These are phyloP conservation scores for Dioscorea cayenensis DNA, from an alignment of 116 monocot genomes.

Conservation along the genomic window DNA sequence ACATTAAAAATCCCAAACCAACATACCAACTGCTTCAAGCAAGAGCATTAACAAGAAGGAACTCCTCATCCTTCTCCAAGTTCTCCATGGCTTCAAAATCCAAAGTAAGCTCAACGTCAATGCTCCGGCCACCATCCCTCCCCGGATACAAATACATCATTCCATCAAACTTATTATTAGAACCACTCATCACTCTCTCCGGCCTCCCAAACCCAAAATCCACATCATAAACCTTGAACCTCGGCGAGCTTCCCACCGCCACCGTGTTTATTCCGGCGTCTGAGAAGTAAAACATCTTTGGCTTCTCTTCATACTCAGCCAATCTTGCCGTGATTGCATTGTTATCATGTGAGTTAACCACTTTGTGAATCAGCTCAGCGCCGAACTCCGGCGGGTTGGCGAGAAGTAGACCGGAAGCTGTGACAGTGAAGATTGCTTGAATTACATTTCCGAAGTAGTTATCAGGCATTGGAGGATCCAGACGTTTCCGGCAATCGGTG, in stretches of 20 bases:
- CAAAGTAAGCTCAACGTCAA: conserved; percentile 82
- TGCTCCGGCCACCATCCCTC: conserved; percentile 54
- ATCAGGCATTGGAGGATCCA: conserved; percentile 59
- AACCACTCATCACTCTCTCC: conserved; percentile 76
- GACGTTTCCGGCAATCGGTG: conserved; percentile 67
- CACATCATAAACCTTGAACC: conserved; percentile 82
- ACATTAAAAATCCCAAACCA: no score
- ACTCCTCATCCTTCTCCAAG: conserved; percentile 66
- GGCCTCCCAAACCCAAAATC: conserved; percentile 91
- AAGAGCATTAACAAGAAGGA: conserved; percentile 22
- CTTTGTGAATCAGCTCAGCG: conserved; percentile 51
- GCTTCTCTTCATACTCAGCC: conserved; percentile 72
- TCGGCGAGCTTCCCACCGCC: conserved; percentile 88
- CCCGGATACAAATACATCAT: conserved; percentile 89
- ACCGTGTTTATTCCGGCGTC: conserved; percentile 79
- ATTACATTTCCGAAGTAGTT: conserved; percentile 83
- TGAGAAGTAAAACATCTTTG: conserved; percentile 85
- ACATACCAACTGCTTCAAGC: background rate
- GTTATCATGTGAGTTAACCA: conserved; percentile 60
- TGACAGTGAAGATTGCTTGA: conserved; percentile 82
- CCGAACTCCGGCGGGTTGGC: conserved; percentile 34
- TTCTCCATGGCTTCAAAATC: conserved; percentile 64
- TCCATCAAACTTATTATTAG: conserved; percentile 95
- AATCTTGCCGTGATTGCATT: conserved; percentile 46
- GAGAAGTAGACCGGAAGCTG: conserved; percentile 49